These are phyloP conservation scores for Elsinoe perseae DNA, from an alignment of 2,329 filamentous ascomycete genomes.

Conservation along the genomic window DNA sequence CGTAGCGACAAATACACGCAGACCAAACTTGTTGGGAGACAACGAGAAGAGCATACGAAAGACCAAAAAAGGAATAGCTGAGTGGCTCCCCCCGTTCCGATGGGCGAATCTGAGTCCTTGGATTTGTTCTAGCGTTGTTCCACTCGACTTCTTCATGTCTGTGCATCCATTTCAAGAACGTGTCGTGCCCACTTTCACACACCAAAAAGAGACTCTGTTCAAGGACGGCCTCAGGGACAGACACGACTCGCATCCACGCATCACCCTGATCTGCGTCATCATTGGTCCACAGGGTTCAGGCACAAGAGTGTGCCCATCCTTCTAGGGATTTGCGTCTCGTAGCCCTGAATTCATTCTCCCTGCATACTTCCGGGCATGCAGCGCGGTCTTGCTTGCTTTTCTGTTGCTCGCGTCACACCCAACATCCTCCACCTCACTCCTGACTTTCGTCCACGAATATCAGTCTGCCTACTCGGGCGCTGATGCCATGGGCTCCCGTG, in stretches of 20 bases:
- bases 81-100: not conserved
- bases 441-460: not conserved
- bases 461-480: not conserved
- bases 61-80: not conserved
- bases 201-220: not conserved
- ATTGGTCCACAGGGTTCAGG: slow-evolving; percentile 8
- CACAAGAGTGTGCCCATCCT: not conserved
- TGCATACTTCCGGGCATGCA: not conserved
- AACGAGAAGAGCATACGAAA: not conserved
- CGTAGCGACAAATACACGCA: not conserved
- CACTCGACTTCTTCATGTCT: not conserved
- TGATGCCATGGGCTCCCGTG: slow-evolving; percentile 1
- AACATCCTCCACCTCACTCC: not conserved
- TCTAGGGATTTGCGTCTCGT: not conserved
- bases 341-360: not conserved
- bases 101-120: not conserved
- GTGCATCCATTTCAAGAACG: not conserved
- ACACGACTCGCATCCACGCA: not conserved
- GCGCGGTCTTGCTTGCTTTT: slow-evolving; percentile 9
- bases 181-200: slow-evolving; percentile 4
- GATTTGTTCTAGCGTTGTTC: slow-evolving; percentile 9
- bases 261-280: slow-evolving; percentile 2
- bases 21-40: slow-evolving; percentile 6
- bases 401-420: slow-evolving; percentile 8
- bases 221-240: not conserved